phyloP scores from a whole-genome alignment of 2,329 filamentous ascomycete genomes.

The Whalleya microplaca region DNA sequence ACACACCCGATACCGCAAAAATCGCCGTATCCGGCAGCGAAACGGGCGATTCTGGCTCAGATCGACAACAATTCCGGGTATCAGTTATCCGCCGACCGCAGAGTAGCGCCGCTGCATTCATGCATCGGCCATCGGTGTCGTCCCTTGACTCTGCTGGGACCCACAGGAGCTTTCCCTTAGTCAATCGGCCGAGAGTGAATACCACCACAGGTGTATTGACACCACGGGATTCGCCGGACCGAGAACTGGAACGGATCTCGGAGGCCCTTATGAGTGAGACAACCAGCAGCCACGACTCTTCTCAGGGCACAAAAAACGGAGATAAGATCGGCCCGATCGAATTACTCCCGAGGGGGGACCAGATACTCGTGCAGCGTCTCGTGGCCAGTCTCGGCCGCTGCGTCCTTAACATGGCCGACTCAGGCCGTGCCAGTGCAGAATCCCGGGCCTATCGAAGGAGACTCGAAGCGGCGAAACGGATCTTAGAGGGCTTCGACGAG shows the following conservation, averaged over 20 bases:
- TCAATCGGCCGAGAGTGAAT: conserved; percentile 54
- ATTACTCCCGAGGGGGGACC: conserved; percentile 58
- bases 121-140: conserved; percentile 60
- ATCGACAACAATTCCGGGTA: conserved; percentile 30
- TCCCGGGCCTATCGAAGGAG: conserved; percentile 68
- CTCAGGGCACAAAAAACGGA: conserved; percentile 32
- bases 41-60: conserved; percentile 29
- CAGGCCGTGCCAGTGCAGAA: conserved; percentile 58
- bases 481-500: conserved; percentile 70
- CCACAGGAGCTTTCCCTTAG: conserved; percentile 64
- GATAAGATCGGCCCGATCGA: conserved; percentile 48
- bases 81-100: conserved; percentile 49
- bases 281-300: conserved; percentile 44
- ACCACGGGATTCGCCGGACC: conserved; percentile 53
- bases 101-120: conserved; percentile 43
- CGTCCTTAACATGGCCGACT: conserved; percentile 61
- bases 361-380: conserved; percentile 61
- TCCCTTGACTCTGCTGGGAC: conserved; percentile 63
- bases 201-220: conserved; percentile 48
- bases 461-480: conserved; percentile 73
- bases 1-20: conserved; percentile 39
- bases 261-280: conserved; percentile 54
- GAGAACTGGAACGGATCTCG: conserved; percentile 51
- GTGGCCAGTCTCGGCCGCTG: conserved; percentile 64
- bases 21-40: conserved; percentile 31